Evolutionary conservation across 208 protist genomes (phyloP), one percentile per base, ranked within the genome.

Genomic region (Naegleria fowleri): DNA sequence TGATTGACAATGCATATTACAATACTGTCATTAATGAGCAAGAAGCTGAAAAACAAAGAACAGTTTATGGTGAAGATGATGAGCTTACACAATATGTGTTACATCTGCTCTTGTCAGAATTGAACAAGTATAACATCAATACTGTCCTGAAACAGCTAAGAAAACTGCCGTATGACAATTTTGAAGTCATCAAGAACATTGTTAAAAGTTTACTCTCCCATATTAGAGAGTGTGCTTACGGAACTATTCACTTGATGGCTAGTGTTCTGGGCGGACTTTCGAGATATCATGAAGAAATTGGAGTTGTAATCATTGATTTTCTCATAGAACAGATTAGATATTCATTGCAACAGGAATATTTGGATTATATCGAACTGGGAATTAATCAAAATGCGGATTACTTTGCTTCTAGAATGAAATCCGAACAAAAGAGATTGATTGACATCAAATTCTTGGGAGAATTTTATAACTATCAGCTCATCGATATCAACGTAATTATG

Each of bases 1-100:
- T 92, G 39, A 90, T 94, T 40, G 93, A 94, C 19, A 94, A 90
- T 59, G 93, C 93, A 36, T 94, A 94, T 90, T 94, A 93, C 48
- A 86, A 86, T 86, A 88, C n/a, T 19, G 43, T 58, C 38, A 33
- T 79, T 36, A 36, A 36, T 79, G 29, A 79, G 9, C 16, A 29
- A 79, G 22, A 33, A 29, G 41, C 33, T 38, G 22, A n/a, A n/a
- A 89, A 89, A 29, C 29, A 0, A 29, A 43, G 36, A 40, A 48
- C 83, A 86, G 83, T 48, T 33, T 33, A 22, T 33, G 76, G 38
- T 41, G 16, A 16, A 48, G 16, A 48, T 39, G 39, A 40, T n/a
- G n/a, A 33, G 39, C 25, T 67, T 25, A 38, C 33, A 41, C 41
- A 41, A 40, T 89, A 89, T 67, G 36, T 89, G 5, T 51, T 39